Percentiles rank a stretch among this genome's conserved stretches.
phyloP scores from a whole-genome alignment of 2,329 filamentous ascomycete species.

The Fusarium tupiense region DNA sequence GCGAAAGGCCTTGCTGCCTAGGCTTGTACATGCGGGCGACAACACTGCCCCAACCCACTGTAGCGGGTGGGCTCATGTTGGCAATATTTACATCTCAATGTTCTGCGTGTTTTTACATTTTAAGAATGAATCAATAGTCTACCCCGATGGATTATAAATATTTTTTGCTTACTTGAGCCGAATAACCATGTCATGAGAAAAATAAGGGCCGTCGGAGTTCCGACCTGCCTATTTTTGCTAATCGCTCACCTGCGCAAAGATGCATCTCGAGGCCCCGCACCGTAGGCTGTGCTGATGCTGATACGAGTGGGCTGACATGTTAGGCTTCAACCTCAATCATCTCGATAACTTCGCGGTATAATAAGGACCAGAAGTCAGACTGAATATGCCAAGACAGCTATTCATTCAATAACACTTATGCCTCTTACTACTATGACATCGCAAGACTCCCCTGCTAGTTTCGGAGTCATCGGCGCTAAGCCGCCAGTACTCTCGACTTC shows the following conservation, averaged over 20 bases:
- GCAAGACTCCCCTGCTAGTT: background rate
- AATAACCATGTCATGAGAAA: background rate
- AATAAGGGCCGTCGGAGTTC: background rate
- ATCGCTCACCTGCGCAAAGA: background rate
- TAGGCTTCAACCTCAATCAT: background rate
- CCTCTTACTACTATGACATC: background rate
- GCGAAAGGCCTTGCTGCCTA: background rate
- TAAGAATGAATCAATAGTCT: background rate
- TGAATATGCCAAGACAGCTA: background rate
- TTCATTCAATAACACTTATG: background rate
- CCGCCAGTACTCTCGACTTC: background rate
- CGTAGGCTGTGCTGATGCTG: background rate
- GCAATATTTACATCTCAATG: background rate
- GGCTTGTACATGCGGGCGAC: background rate
- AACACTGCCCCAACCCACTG: background rate
- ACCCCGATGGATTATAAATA: too few species aligned
- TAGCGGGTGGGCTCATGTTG: background rate
- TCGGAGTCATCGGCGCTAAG: background rate
- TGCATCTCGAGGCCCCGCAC: background rate
- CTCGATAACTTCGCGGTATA: accelerated
- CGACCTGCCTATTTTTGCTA: background rate
- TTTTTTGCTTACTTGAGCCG: accelerated
- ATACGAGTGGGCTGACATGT: background rate
- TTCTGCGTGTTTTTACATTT: background rate
- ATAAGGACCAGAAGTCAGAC: background rate